phyloP scores from a whole-genome alignment of 2,329 filamentous ascomycete species.

The Cryphonectria naterciae region DNA sequence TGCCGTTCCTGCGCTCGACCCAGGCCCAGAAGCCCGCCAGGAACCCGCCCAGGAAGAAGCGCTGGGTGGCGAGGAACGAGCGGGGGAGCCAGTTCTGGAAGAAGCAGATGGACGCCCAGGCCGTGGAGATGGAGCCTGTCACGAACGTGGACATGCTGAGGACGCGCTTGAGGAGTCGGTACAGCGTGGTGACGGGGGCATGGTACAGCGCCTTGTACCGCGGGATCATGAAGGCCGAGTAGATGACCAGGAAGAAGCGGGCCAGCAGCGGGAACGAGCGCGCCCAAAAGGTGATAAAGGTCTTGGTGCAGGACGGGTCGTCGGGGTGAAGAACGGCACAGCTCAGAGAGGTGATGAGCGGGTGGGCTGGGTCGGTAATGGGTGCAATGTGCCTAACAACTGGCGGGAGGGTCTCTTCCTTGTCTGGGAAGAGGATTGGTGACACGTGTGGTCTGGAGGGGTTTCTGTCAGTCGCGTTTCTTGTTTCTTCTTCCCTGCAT shows the following conservation, averaged over 20 bases:
- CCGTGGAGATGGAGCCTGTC: slow-evolving; percentile 81
- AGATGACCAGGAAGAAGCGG: slow-evolving; percentile 77
- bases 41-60: slow-evolving; percentile 89
- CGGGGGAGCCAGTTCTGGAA: slow-evolving; percentile 81
- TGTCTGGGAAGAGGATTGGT: slow-evolving; percentile 81
- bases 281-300: slow-evolving; percentile 86
- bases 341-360: slow-evolving; percentile 80
- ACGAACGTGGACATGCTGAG: slow-evolving; percentile 77
- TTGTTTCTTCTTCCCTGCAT: not conserved
- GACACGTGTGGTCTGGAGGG: slow-evolving; percentile 70
- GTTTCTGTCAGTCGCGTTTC: slow-evolving; percentile 31
- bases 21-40: slow-evolving; percentile 85
- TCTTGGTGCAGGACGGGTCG: slow-evolving; percentile 85
- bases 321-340: slow-evolving; percentile 88
- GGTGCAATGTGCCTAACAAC: slow-evolving; percentile 72
- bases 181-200: slow-evolving; percentile 69
- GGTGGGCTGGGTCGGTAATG: slow-evolving; percentile 83
- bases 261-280: slow-evolving; percentile 78
- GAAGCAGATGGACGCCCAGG: slow-evolving; percentile 88
- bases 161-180: slow-evolving; percentile 67
- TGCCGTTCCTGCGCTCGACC: slow-evolving; percentile 67
- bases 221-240: slow-evolving; percentile 71
- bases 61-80: slow-evolving; percentile 74
- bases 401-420: slow-evolving; percentile 65
- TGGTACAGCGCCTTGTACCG: slow-evolving; percentile 70